phyloP scores from a whole-genome alignment of 768 basidiomycete species.

The Amanita rubescens region DNA sequence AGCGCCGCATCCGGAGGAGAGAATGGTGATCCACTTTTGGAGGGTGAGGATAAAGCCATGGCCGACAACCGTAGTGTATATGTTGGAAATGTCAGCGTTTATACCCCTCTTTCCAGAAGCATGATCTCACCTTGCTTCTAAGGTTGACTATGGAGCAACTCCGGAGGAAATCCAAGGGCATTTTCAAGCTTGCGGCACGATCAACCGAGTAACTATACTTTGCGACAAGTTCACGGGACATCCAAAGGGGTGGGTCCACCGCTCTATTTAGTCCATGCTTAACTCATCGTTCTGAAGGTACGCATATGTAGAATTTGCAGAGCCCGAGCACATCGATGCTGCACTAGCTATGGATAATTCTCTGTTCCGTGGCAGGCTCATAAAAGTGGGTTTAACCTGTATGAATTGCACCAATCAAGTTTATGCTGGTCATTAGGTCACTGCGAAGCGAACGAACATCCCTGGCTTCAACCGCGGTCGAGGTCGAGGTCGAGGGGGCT shows the following conservation, averaged over 20 bases:
- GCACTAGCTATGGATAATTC: slow-evolving; percentile 93
- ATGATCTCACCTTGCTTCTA: slow-evolving; percentile 7
- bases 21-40: slow-evolving; percentile 46
- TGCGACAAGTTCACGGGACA: slow-evolving; percentile 99
- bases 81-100: slow-evolving; percentile 84
- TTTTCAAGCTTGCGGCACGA: slow-evolving; percentile 95
- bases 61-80: slow-evolving; percentile 88
- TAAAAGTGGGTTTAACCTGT: slow-evolving; percentile 55
- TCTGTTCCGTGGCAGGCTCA: slow-evolving; percentile 86
- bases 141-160: slow-evolving; percentile 97
- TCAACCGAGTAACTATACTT: slow-evolving; percentile 97
- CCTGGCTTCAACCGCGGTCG: slow-evolving; percentile 86
- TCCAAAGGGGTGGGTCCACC: slow-evolving; percentile 77
- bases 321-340: slow-evolving; percentile 83
- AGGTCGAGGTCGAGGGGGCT: slow-evolving; percentile 61
- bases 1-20: slow-evolving; percentile 39
- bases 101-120: slow-evolving; percentile 9
- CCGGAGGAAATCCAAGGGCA: slow-evolving; percentile 98
- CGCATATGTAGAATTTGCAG: slow-evolving; percentile 98
- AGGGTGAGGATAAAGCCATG: slow-evolving; percentile 73
- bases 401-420: not conserved
- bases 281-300: slow-evolving; percentile 45
- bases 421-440: slow-evolving; percentile 51
- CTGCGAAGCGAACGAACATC: slow-evolving; percentile 91
- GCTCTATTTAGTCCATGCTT: slow-evolving; percentile 1